Conservation (phyloP, 176 grass and related monocot species). For the Aegilops umbellulata region DNA sequence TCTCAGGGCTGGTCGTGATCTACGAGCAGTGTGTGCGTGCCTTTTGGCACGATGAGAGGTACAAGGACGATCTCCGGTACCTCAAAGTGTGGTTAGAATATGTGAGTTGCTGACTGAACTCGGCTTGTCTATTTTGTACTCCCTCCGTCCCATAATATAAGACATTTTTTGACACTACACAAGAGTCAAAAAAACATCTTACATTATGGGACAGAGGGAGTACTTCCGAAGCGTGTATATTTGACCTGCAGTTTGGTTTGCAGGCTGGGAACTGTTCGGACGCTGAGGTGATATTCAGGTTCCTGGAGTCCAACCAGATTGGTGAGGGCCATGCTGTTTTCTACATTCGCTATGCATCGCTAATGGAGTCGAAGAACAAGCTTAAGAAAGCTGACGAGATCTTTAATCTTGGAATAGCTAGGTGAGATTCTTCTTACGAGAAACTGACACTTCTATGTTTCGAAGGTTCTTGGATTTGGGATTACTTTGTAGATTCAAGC, state of each 20-base stretch:
- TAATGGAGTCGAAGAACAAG: constrained; percentile 82
- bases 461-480: not conserved
- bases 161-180: too few relatives aligned
- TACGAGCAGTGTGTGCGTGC: constrained; percentile 93
- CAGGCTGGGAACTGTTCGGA: constrained; percentile 80
- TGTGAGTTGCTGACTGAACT: constrained; percentile 38
- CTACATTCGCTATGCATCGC: constrained; percentile 61
- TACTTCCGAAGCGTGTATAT: constrained; percentile 2
- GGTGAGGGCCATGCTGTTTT: constrained; percentile 69
- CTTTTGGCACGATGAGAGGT: constrained; percentile 83
- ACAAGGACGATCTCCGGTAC: constrained; percentile 88
- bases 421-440: constrained; percentile 47
- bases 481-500: not conserved
- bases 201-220: too few relatives aligned
- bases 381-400: constrained; percentile 81
- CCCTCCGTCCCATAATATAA: too few relatives aligned
- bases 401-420: constrained; percentile 79
- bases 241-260: constrained; percentile 23
- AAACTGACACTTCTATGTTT: not conserved
- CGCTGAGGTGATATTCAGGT: constrained; percentile 72
- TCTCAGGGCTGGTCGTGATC: constrained; percentile 81
- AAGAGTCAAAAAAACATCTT: too few relatives aligned
- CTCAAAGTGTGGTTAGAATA: constrained; percentile 99
- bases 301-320: constrained; percentile 83
- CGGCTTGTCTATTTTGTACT: not conserved